A percentile compares a stretch with the other conserved stretches of the same genome.
Evolutionary conservation across 306 rosid species (phyloP).

Genomic region (Canavalia ensiformis): DNA sequence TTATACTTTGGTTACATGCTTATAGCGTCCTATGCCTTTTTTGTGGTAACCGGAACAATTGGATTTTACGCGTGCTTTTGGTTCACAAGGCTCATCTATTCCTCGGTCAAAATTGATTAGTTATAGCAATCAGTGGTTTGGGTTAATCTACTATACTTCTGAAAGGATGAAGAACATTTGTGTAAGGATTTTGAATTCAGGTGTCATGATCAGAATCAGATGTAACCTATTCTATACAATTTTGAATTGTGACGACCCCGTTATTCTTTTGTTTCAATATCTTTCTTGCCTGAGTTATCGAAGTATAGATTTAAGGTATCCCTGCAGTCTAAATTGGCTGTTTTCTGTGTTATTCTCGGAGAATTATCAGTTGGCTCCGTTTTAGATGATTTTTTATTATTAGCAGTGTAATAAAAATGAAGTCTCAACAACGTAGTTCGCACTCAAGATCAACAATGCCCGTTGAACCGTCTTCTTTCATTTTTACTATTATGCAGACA

Average conservation of each 20-base stretch:
- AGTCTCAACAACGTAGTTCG: neutral
- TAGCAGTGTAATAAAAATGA: constrained; percentile 18
- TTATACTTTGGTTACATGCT: constrained; percentile 97
- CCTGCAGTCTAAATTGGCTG: constrained; percentile 37
- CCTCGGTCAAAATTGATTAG: constrained; percentile 94
- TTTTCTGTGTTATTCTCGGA: constrained; percentile 24
- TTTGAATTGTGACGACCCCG: constrained; percentile 68
- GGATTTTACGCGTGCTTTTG: constrained; percentile 98
- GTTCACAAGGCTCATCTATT: constrained; percentile 99
- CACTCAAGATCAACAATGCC: neutral
- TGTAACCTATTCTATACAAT: constrained; percentile 81
- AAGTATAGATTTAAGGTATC: constrained; percentile 41
- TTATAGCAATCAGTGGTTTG: constrained; percentile 41
- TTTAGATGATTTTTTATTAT: constrained; percentile 4
- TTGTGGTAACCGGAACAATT: constrained; percentile 92
- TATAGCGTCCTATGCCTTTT: constrained; percentile 92
- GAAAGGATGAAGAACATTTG: constrained; percentile 51
- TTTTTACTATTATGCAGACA: neutral
- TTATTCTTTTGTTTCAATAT: constrained; percentile 70
- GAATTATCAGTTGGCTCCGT: constrained; percentile 1
- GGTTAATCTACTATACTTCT: constrained; percentile 44
- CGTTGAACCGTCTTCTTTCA: neutral
- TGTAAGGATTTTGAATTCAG: constrained; percentile 70
- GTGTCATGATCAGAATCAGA: constrained; percentile 63
- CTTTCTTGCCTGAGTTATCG: constrained; percentile 54